Evolutionary conservation across 176 grass and related monocot species (phyloP), one percentile per base, ranked within the genome.

Genomic region (Eragrostis curvula): DNA sequence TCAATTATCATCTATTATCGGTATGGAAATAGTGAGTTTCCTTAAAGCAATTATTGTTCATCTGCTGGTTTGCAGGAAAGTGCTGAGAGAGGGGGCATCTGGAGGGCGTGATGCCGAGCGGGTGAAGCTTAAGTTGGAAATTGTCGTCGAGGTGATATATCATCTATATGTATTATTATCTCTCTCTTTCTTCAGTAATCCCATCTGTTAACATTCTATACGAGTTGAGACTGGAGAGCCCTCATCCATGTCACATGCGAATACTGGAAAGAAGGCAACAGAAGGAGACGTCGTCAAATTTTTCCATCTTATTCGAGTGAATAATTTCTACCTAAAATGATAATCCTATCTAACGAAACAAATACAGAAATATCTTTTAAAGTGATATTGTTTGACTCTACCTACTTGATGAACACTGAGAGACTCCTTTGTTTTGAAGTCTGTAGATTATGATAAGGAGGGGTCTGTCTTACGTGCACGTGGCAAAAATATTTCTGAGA

Each of bases 371-470:
- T 29, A 30, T 12, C 14, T 23, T 40, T 39, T 50, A 79, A 2
- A 39, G 1, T 67, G 46, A 52, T 39, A 66, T 39, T 55, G 58
- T 13, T 18, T 50, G 48, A 40, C 30, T 24, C 67, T 80, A 36
- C 57, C 39, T 66, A 13, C 5, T 66, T 73, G 46, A 57, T 73
- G 46, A 57, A 57, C 66, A 73, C 21, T 50, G 71, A 66, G 56
- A 41, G 0, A 6, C 40, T 70, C 66, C 17, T 85, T 74, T 88
- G 29, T 81, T 52, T 46, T 85, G 42, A 66, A 98, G 96, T 84
- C 84, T 91, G 86, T 95, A 59, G 96, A 98, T 44, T 98, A 98
- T 89, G 92, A 98, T 51, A 98, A 98, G 57, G 96, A 91, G 45
- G 95, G 96, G 28, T 86, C 85, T 30, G 90, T 95, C 11, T 75